Evolutionary conservation across 208 protist species (phyloP).

Genomic region (Trypanosomatidae sp.): DNA sequence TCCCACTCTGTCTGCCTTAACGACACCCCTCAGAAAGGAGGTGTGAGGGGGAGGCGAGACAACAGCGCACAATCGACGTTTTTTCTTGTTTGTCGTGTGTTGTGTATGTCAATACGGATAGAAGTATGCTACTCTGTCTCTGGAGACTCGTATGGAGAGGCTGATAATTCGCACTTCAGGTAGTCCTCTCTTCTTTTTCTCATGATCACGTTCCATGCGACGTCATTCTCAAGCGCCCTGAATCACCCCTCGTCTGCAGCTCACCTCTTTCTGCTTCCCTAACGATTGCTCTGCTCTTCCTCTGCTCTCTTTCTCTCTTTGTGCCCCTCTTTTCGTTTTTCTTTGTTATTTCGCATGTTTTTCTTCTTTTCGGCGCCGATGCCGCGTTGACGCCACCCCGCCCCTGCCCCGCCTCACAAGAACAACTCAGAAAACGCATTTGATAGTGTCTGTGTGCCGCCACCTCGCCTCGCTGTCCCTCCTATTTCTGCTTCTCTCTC

Average conservation of each 20-base stretch:
- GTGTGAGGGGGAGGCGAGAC: neutral
- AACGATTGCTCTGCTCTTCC: conserved; percentile 7
- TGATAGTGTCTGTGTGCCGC: conserved; percentile 9
- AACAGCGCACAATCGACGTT: neutral
- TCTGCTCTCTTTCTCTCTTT: neutral
- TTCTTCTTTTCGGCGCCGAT: neutral
- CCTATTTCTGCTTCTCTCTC: neutral
- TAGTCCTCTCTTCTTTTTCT: neutral
- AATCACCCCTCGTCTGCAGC: neutral
- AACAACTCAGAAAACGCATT: conserved; percentile 3
- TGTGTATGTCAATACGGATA: neutral
- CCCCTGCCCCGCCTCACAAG: neutral
- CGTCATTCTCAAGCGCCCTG: neutral
- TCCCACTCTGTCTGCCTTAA: neutral
- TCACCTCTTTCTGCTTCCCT: neutral
- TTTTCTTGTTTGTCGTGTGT: neutral
- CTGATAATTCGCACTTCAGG: neutral
- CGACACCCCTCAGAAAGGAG: no score
- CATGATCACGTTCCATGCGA: neutral
- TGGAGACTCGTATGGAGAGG: neutral
- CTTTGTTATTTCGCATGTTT: neutral
- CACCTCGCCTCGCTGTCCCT: neutral
- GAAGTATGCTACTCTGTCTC: neutral
- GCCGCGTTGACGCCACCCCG: neutral
- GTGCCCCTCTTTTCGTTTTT: neutral